These are phyloP conservation scores for Aspergillus conjunctus DNA, from an alignment of 495 filamentous ascomycete species.

Conservation along the genomic window DNA sequence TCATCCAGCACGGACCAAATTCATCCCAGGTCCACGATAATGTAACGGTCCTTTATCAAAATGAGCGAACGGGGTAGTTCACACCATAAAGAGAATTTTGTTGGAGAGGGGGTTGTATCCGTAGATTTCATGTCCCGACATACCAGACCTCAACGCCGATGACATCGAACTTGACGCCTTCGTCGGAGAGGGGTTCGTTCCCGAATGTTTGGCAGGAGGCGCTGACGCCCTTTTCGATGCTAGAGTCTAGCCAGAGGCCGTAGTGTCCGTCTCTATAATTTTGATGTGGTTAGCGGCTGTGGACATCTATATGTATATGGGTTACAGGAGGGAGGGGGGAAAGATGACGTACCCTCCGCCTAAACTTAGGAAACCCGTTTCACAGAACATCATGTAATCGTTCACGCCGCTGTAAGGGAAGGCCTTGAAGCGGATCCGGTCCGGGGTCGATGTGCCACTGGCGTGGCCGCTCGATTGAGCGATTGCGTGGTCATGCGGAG, in stretches of 20 bases:
- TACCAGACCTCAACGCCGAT: conserved; percentile 93
- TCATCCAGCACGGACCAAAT: too few relatives aligned
- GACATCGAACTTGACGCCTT: conserved; percentile 90
- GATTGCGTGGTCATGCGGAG: conserved; percentile 33
- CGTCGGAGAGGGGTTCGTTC: conserved; percentile 93
- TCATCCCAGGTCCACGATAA: too few relatives aligned
- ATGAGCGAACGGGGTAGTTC: not conserved
- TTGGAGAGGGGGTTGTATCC: too few relatives aligned
- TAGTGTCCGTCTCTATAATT: conserved; percentile 75
- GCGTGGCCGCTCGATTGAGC: conserved; percentile 25
- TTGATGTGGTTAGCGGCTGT: not conserved
- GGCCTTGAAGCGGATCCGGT: conserved; percentile 87
- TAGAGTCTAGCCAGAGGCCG: conserved; percentile 89
- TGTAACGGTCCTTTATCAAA: not conserved
- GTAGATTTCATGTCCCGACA: conserved; percentile 48
- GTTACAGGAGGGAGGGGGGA: not conserved
- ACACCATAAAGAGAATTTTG: not conserved
- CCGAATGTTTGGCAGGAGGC: conserved; percentile 85
- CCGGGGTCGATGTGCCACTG: conserved; percentile 53
- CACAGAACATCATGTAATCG: conserved; percentile 95
- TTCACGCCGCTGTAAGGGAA: conserved; percentile 96
- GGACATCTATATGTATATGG: not conserved
- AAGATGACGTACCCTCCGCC: conserved; percentile 68
- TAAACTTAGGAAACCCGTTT: conserved; percentile 78
- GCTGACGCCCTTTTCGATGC: conserved; percentile 84